Evolutionary conservation across 305 asterid species (phyloP), one percentile per base, ranked within the genome.

Genomic region (Fraxinus xanthoxyloides): DNA sequence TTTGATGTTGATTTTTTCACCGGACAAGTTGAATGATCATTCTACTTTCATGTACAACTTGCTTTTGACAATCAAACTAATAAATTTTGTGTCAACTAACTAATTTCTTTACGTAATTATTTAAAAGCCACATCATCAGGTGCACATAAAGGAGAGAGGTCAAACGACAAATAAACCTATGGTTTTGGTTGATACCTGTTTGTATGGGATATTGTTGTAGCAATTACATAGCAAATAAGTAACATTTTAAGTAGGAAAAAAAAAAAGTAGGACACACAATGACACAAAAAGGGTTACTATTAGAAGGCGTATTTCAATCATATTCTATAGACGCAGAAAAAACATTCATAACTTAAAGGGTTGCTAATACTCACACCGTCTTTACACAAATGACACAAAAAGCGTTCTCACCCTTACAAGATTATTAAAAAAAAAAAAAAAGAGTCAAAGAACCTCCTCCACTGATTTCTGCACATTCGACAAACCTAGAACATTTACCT

Each of bases 401-500:
- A 0, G 19, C 4, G 0, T 3, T 63, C 3, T 63, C 72, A 24
- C 72, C 72, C 32, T 8, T 0, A 63, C 34, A 24, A 63, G 72
- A 63, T 63, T 59, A 21, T 59, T 59, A 4, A n/a, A 15, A 21
- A 24, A 23, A 63, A 23, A 0, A 24, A 23, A 63, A 0, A 8
- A 2, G 3, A 0, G 8, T 24, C 69, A 24, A 63, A 63, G 34
- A 63, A 63, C 72, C 5, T 63, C 36, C 23, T 72, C 38, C 73
- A 78, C 40, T 9, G 69, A 79, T 67, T 81, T 70, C 85, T 76
- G 79, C 80, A 56, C 13, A 38, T 70, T 0, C 24, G 43, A 51
- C 23, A 72, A 72, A 70, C 24, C 84, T 81, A 77, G 59, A 13
- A 21, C 77, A 79, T 86, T 86, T 82, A 54, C 85, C 81, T 69